phyloP scores from a whole-genome alignment of 2,329 filamentous ascomycete genomes.

The Parasarocladium wereldwijsianum region DNA sequence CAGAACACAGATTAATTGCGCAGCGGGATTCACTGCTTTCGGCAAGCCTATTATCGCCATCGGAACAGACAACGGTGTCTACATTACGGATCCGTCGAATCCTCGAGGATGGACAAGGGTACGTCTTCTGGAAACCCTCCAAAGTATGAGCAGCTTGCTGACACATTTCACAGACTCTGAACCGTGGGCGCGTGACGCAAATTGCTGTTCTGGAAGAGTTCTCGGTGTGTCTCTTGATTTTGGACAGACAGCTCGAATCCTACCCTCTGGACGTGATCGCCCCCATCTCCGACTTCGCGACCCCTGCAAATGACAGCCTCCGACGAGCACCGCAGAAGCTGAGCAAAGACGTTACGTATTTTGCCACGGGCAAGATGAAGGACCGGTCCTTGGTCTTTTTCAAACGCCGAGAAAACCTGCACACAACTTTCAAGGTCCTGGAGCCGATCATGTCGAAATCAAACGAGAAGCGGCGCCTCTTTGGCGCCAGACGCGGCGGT shows the following conservation, averaged over 20 bases:
- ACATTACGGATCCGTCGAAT: conserved; percentile 74
- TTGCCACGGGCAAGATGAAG: conserved; percentile 93
- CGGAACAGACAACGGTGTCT: conserved; percentile 90
- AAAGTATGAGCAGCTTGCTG: conserved; percentile 2
- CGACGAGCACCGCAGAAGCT: conserved; percentile 85
- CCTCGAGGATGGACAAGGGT: conserved; percentile 85
- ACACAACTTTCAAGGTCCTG: conserved; percentile 91
- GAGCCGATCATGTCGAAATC: conserved; percentile 93
- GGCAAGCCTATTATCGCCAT: conserved; percentile 83
- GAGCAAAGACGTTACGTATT: conserved; percentile 89
- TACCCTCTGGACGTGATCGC: conserved; percentile 83
- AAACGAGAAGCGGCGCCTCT: conserved; percentile 64
- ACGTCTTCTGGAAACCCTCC: conserved; percentile 19
- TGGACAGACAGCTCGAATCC: conserved; percentile 81
- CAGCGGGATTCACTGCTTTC: conserved; percentile 73
- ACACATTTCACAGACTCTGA: conserved; percentile 47
- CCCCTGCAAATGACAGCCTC: conserved; percentile 53
- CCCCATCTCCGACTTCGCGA: conserved; percentile 45
- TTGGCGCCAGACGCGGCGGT: conserved; percentile 40
- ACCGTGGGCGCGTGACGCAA: conserved; percentile 67
- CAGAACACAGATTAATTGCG: conserved; percentile 78
- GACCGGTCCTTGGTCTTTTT: conserved; percentile 90
- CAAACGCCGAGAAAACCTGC: conserved; percentile 85
- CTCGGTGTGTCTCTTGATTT: conserved; percentile 78
- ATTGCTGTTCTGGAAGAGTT: conserved; percentile 94